Evolutionary conservation across 768 basidiomycete genomes (phyloP), one percentile per base, ranked within the genome.

Genomic region (Tephrocybe sp.): DNA sequence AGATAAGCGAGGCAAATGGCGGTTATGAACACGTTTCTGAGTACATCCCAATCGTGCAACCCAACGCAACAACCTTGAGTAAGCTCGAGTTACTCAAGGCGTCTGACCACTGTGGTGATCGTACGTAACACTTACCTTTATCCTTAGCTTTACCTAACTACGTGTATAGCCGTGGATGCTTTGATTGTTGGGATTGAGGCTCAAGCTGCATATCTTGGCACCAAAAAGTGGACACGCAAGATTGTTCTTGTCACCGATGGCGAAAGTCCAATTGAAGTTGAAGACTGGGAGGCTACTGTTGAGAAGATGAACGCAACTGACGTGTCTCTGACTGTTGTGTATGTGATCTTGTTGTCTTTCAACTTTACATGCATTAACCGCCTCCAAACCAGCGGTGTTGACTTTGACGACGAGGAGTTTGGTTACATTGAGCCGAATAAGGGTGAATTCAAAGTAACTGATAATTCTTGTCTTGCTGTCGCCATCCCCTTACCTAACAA

Each of bases 181-280:
- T 67, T 98, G 26, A 86, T 97, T 54, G 92, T 97, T 8, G 91
- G 78, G 2, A 77, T 92, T 45, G 86, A 96, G 65, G 87, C 89
- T 2, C 87, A 98, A 60, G 75, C 79, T 31, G 60, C 68, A 1
- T 80, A 89, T 60, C 74, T 94, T 32, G 74, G 65, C 26, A 81
- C 69, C 17, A 97, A 92, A 68, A 82, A 79, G 0, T 96, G 92
- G 92, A 89, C 87, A 1, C 80, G 91, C 46, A 94, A 88, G 69
- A 73, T 96, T 2, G 76, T 88, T 33, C 60, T 98, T 13, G 65
- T 98, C 16, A 98, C 96, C 0, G 92, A 98, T 60, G 95, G 87
- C 58, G 84, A 89, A 68, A 81, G 74, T 33, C 82, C 80, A 3
- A 81, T 89, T 49, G 84, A 89, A 60, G 61, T 83, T 3, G 86